phyloP scores from a whole-genome alignment of 108 stramenopile species.

The Pseudonitzschia multiseries region DNA sequence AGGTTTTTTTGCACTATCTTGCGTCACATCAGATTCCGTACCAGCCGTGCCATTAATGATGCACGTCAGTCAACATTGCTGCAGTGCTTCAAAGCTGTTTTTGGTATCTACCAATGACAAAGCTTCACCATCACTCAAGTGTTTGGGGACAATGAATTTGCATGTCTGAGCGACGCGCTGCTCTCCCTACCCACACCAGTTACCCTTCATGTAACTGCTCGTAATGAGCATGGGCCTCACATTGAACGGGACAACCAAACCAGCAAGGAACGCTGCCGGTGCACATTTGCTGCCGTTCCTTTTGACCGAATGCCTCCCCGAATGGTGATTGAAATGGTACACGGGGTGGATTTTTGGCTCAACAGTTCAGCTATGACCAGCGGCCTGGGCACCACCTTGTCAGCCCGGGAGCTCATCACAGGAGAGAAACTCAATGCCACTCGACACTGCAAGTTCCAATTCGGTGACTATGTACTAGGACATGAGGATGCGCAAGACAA shows the following conservation, averaged over 20 bases:
- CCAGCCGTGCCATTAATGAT: no score
- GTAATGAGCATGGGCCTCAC: neutral
- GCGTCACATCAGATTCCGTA: no score
- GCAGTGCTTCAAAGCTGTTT: neutral
- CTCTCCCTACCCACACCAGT: neutral
- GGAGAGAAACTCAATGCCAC: neutral
- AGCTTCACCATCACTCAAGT: neutral
- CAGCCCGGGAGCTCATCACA: neutral
- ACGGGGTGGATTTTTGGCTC: neutral
- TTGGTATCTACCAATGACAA: neutral
- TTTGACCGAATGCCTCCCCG: neutral
- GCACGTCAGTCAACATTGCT: neutral
- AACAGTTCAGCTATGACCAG: neutral
- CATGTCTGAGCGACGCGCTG: neutral
- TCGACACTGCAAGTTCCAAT: neutral
- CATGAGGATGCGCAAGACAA: neutral
- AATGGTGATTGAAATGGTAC: neutral
- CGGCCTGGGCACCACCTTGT: neutral
- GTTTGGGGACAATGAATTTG: neutral
- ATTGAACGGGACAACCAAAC: neutral
- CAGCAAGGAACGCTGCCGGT: neutral
- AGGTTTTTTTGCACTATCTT: no score
- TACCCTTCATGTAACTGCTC: no score
- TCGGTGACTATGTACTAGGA: neutral
- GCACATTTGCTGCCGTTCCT: neutral